phyloP scores from a whole-genome alignment of 768 basidiomycete genomes.

The Trametes villosa region DNA sequence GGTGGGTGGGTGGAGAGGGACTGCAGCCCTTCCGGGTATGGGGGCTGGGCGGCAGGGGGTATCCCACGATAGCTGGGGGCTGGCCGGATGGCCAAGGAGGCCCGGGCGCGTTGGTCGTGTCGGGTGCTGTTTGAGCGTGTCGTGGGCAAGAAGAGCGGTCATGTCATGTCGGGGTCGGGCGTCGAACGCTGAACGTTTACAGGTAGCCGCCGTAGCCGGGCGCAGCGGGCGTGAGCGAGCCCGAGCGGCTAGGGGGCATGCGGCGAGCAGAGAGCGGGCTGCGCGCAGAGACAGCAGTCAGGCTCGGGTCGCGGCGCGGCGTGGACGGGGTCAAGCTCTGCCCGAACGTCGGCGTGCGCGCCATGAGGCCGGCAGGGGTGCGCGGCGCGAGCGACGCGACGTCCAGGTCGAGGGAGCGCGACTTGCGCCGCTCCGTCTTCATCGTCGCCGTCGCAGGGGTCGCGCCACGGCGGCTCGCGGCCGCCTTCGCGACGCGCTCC shows the following conservation, averaged over 20 bases:
- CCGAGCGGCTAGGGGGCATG: slow-evolving; percentile 14
- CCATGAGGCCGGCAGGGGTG: slow-evolving; percentile 17
- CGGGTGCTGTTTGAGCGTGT: neutral
- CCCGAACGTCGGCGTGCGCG: slow-evolving; percentile 19
- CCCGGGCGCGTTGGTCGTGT: neutral
- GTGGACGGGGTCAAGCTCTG: slow-evolving; percentile 2
- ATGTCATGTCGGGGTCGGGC: neutral
- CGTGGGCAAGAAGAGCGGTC: neutral
- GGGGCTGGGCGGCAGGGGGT: neutral
- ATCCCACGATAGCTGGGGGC: neutral
- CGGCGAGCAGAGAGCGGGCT: slow-evolving; percentile 14
- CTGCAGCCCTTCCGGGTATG: neutral
- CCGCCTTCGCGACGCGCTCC: slow-evolving; percentile 21
- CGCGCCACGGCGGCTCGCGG: slow-evolving; percentile 23
- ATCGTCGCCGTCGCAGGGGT: slow-evolving; percentile 13
- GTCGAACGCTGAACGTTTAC: slow-evolving; percentile 2
- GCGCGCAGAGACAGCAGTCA: slow-evolving; percentile 8
- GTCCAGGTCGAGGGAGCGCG: slow-evolving; percentile 29
- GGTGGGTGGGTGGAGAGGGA: neutral
- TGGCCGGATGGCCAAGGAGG: neutral
- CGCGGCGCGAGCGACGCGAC: slow-evolving; percentile 18
- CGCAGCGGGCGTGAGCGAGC: slow-evolving; percentile 1
- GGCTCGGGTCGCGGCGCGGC: slow-evolving; percentile 18
- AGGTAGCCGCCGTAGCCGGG: slow-evolving; percentile 6
- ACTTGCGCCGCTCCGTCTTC: slow-evolving; percentile 27